Base-by-base conservation (phyloP, 352 stramenopile species). In the Pythium insidiosum region DNA sequence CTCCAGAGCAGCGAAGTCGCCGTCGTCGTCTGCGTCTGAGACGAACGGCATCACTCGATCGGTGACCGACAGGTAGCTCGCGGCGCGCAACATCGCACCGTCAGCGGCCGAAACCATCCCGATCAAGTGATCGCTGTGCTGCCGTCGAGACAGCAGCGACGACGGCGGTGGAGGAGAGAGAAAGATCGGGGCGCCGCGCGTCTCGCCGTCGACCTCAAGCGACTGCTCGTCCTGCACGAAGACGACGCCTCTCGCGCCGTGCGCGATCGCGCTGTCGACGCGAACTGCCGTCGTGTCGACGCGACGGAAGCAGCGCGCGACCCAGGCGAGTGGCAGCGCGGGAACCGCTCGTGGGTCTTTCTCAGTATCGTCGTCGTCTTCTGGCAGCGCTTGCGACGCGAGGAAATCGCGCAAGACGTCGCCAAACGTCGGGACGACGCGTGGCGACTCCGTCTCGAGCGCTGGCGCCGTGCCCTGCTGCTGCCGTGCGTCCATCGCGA, bases 251-350 rank as follows among this genome's bases (percentile, higher is more conserved):
- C 59, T 50, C 6, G 74, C 74, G 20, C 71, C 71, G 31, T 71
- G 68, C 5, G 57, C 42, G 10, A 87, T 58, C 4, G 71, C 74
- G 3, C 61, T 59, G 6, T 63, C 38, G 20, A 75, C 59, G 20
- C 66, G 56, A 11, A 22, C 21, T 5, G 40, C 20, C 5, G 63
- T 61, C 2, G 69, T 83, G 18, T 83, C 70, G 3, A 65, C 47
- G 4, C 73, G 67, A 13, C 62, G 56, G 38, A 85, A 85, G 43
- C 58, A 81, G 6, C 73, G 66, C 41, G 40, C 56, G 28, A 74
- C 42, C 53, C 53, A 62, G 5, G 53, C 47, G 2, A 47, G 30
- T 22, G 53, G 53, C 9, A 57, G 4, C 13, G 19, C 20, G 0
- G 47, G 46, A 6, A 24, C 16, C 9, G 55, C 12, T 12, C 56